A percentile compares a stretch with the other conserved stretches of the same genome.
These are phyloP conservation scores for Podospora tetraspora DNA, from an alignment of 495 filamentous ascomycete genomes.

Conservation along the genomic window DNA sequence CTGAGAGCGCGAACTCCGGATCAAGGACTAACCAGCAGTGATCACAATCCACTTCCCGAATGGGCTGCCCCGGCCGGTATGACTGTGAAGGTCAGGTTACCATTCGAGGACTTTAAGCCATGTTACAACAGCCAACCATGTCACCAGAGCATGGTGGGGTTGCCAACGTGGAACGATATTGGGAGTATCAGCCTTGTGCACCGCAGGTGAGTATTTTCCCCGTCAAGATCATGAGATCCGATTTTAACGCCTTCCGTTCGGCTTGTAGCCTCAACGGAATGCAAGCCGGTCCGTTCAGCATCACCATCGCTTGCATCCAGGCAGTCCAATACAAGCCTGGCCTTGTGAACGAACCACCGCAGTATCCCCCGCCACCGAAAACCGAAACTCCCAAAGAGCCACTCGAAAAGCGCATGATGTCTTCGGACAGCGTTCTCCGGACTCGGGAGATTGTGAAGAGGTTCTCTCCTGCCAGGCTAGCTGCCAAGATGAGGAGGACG, in stretches of 20 bases:
- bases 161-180: neutral
- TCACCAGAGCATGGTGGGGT: neutral
- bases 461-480: neutral
- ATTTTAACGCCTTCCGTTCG: neutral
- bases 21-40: neutral
- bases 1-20: neutral
- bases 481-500: neutral
- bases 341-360: neutral
- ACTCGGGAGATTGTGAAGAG: neutral
- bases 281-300: neutral
- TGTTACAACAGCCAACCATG: neutral
- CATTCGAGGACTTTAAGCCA: neutral
- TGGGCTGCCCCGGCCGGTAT: neutral
- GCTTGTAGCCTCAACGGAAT: neutral
- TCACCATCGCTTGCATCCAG: neutral
- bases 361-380: neutral
- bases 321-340: neutral
- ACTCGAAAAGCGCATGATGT: neutral
- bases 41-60: neutral
- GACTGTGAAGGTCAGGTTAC: neutral
- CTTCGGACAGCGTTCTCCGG: neutral
- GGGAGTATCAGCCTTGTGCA: neutral
- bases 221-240: neutral
- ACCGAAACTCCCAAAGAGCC: neutral
- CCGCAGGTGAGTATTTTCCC: neutral